Evolutionary conservation across 371 early-diverging fungal genomes (phyloP).

Genomic region (Globomyces sp.): DNA sequence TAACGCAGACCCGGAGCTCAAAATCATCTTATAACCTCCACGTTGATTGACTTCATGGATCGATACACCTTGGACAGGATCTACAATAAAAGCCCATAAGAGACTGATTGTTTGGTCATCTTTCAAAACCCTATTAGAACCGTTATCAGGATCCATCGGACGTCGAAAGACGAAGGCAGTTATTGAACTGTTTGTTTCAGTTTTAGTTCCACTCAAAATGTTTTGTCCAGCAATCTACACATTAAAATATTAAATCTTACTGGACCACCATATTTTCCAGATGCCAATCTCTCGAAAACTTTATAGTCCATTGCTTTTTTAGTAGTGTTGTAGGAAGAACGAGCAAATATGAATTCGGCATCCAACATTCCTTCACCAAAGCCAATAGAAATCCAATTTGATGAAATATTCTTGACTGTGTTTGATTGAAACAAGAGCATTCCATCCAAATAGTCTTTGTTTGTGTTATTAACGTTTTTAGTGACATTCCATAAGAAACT

Average conservation of each 20-base stretch:
- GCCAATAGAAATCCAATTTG: conserved; percentile 9
- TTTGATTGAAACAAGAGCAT: too few relatives aligned
- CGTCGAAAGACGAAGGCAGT: conserved; percentile 12
- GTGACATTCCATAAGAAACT: too few relatives aligned
- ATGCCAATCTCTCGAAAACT: neutral
- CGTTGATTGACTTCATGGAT: conserved; percentile 21
- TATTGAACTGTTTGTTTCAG: neutral
- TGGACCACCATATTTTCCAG: conserved; percentile 9
- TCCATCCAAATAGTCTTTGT: too few relatives aligned
- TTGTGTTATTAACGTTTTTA: too few relatives aligned
- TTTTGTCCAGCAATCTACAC: neutral
- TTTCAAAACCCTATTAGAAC: conserved; percentile 18
- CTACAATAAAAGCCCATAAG: conserved; percentile 41
- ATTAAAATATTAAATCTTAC: neutral
- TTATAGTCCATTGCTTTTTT: neutral
- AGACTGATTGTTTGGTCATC: conserved; percentile 2
- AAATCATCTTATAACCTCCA: neutral
- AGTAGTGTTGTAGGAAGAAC: conserved; percentile 14
- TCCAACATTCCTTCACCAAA: conserved; percentile 14
- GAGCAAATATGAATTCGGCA: conserved; percentile 16
- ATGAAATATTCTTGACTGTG: too few relatives aligned
- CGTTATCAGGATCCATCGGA: conserved; percentile 15
- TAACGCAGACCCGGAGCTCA: conserved; percentile 2
- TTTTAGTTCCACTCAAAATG: neutral
- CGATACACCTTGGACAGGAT: conserved; percentile 8